Percentiles rank a stretch among this genome's conserved stretches.
These are phyloP conservation scores for Globisporangium carolinianum DNA, from an alignment of 352 stramenopile species.

Conservation along the genomic window DNA sequence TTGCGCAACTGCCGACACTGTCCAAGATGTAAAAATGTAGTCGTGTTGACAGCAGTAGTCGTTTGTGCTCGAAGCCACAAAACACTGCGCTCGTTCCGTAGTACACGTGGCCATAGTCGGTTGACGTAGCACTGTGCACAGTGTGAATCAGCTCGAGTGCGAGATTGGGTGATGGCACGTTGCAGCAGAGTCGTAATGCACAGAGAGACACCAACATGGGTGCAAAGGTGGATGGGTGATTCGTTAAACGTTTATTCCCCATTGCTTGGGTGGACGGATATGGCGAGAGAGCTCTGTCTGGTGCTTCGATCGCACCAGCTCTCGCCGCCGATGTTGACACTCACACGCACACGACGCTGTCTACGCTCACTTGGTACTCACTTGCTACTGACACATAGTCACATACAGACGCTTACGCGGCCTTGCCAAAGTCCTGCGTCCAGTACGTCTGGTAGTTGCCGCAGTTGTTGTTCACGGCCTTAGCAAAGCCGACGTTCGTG, in stretches of 20 bases:
- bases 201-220: too few relatives aligned
- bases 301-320: conserved; percentile 14
- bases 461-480: conserved; percentile 11
- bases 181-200: too few relatives aligned
- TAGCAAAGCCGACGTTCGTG: conserved; percentile 13
- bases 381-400: conserved; percentile 1
- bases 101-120: too few relatives aligned
- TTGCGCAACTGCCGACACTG: conserved; percentile 55
- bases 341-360: conserved; percentile 2
- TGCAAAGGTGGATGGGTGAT: too few relatives aligned
- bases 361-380: neutral
- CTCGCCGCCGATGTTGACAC: neutral
- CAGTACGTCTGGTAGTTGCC: conserved; percentile 14
- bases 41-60: neutral
- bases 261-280: too few relatives aligned
- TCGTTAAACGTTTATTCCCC: too few relatives aligned
- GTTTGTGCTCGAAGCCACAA: neutral
- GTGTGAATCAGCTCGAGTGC: too few relatives aligned
- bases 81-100: too few relatives aligned
- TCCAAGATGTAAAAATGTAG: conserved; percentile 48
- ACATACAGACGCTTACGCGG: conserved; percentile 2
- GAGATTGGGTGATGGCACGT: too few relatives aligned
- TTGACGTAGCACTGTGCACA: too few relatives aligned
- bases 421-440: conserved; percentile 15
- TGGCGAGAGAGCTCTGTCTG: neutral